phyloP scores from a whole-genome alignment of 129 eudicot species.

The Escallonia rubra region DNA sequence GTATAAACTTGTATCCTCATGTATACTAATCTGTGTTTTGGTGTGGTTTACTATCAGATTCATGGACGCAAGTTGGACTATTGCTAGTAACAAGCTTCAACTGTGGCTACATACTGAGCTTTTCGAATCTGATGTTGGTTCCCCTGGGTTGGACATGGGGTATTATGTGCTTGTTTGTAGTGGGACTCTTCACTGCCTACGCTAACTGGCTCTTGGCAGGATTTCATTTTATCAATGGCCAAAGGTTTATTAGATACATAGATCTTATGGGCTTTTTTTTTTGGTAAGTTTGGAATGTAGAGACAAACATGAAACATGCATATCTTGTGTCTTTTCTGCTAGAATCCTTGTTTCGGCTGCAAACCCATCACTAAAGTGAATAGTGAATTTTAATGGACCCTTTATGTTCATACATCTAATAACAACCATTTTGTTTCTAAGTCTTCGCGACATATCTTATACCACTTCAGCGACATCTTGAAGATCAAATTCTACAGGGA shows the following conservation, averaged over 20 bases:
- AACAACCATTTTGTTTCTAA: too few relatives aligned
- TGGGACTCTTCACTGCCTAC: slow-evolving; percentile 37
- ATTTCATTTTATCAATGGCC: slow-evolving; percentile 48
- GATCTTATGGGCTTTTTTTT: slow-evolving; percentile 51
- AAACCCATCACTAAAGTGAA: too few relatives aligned
- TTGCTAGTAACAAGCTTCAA: slow-evolving; percentile 46
- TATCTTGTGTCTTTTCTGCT: too few relatives aligned
- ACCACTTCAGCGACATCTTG: too few relatives aligned
- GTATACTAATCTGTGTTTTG: neutral
- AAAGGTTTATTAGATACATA: slow-evolving; percentile 50
- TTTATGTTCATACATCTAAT: too few relatives aligned
- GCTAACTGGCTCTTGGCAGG: slow-evolving; percentile 52
- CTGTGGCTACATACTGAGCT: slow-evolving; percentile 58
- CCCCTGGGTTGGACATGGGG: slow-evolving; percentile 67
- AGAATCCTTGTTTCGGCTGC: too few relatives aligned
- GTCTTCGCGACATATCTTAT: too few relatives aligned
- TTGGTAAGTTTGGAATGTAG: slow-evolving; percentile 22
- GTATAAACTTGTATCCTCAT: neutral
- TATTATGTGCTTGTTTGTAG: slow-evolving; percentile 23
- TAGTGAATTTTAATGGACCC: too few relatives aligned
- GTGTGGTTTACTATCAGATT: slow-evolving; percentile 26
- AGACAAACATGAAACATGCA: neutral
- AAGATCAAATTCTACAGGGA: too few relatives aligned
- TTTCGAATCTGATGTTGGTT: slow-evolving; percentile 52
- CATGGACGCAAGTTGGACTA: slow-evolving; percentile 47